Evolutionary conservation across 75 land plant genomes (phyloP), one percentile per base, ranked within the genome.

Genomic region (Adiantum capillusveneris): DNA sequence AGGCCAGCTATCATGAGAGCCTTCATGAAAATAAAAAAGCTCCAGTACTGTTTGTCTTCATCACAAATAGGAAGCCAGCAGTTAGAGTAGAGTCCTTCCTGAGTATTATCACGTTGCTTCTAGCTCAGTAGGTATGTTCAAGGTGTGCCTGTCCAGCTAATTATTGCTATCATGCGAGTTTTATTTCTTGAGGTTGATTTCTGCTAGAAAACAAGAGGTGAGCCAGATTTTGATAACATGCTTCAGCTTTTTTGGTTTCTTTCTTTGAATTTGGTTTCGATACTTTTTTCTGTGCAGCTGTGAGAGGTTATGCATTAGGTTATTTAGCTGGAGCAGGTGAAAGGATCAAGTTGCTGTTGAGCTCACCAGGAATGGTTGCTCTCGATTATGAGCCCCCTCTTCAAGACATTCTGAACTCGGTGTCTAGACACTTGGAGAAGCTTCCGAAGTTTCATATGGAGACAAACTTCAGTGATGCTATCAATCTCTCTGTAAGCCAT

Each of bases 321-420:
- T 90, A 87, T 68, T 66, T 95, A 55, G 82, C 89, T 29, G 81
- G 85, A n/a, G 79, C 79, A 70, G 92, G 87, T 63, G 88, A 86
- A 57, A 82, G 97, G 65, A 90, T 95, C 29, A 81, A 87, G 6
- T 75, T 80, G 62, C 77, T 95, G 60, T 77, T 95, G 55, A 86
- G 79, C 14, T 79, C 94, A 41, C 86, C 99, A 16, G 99, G 97
- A 26, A 90, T 90, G 92, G 83, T 90, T 44, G 99, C 99, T 57
- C 83, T 95, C 65, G 97, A 90, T 63, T 61, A 90, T 34, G 97
- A 95, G 69, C 24, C 77, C 25, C 84, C 67, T n/a, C 64, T 90
- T 65, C 86, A 79, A 62, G 79, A 75, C 24, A 80, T 83, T 36
- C 80, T 95, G 57, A 78, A 77, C 31, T 72, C 79, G 64, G 77